A percentile compares a stretch with the other conserved stretches of the same genome.
phyloP scores from a whole-genome alignment of 176 grass and related monocot genomes.

The Cenchrus fungigraminus region DNA sequence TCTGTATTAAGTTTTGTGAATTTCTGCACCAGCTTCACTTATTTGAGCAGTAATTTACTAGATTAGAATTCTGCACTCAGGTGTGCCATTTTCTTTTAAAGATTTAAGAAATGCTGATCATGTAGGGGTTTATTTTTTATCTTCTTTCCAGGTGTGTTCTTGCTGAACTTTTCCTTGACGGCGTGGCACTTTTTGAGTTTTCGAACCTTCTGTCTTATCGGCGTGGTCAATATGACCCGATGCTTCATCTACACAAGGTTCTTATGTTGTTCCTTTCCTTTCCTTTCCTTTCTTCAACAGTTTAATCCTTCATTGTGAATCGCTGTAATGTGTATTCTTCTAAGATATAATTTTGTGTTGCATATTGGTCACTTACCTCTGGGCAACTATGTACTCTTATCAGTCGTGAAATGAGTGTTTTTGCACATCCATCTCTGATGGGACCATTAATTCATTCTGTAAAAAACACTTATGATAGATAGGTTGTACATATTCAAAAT shows the following conservation, averaged over 20 bases:
- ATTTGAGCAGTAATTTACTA: conserved; percentile 19
- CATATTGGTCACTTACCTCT: background rate
- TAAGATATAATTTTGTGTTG: conserved; percentile 18
- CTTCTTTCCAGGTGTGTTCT: conserved; percentile 83
- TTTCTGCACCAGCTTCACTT: background rate
- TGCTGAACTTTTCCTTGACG: conserved; percentile 94
- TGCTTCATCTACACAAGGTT: conserved; percentile 81
- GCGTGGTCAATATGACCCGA: conserved; percentile 89
- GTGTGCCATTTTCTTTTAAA: background rate
- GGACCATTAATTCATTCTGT: conserved; percentile 2
- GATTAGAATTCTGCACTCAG: conserved; percentile 13
- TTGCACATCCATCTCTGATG: conserved; percentile 13
- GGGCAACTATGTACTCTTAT: background rate
- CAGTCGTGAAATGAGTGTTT: conserved; percentile 19
- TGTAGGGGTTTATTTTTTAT: conserved; percentile 3
- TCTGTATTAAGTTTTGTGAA: background rate
- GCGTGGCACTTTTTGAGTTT: conserved; percentile 90
- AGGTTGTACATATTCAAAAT: background rate
- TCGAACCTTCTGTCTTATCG: conserved; percentile 96
- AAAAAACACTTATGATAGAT: conserved; percentile 4
- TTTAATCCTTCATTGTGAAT: conserved; percentile 20
- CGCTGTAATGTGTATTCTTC: conserved; percentile 13
- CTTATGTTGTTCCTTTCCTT: conserved; percentile 17
- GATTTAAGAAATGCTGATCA: background rate
- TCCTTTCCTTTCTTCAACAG: conserved; percentile 24